phyloP scores from a whole-genome alignment of 202 grass and related monocot genomes.

The Cymbopogon flexuosus region DNA sequence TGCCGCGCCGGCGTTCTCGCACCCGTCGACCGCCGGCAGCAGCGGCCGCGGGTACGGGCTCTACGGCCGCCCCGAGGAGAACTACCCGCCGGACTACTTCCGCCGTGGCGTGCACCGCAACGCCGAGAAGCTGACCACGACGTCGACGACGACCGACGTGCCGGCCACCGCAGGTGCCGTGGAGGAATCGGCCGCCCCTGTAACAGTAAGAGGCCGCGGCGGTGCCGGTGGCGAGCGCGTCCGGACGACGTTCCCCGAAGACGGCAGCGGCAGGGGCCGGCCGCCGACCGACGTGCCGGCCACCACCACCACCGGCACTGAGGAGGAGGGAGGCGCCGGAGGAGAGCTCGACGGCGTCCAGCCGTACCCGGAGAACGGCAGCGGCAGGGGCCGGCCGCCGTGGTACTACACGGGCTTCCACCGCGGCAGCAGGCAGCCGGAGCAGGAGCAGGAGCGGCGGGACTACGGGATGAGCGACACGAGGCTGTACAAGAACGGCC shows the following conservation, averaged over 20 bases:
- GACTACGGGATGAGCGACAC: slow-evolving; percentile 58
- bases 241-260: background rate
- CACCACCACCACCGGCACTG: background rate
- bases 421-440: background rate
- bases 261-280: slow-evolving; percentile 40
- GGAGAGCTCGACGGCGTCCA: background rate
- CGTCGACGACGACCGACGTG: background rate
- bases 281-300: slow-evolving; percentile 24
- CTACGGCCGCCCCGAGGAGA: slow-evolving; percentile 47
- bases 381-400: slow-evolving; percentile 41
- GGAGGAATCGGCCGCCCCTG: background rate
- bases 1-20: slow-evolving; percentile 16
- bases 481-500: slow-evolving; percentile 50
- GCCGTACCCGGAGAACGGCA: slow-evolving; percentile 28
- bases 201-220: background rate
- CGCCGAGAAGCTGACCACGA: slow-evolving; percentile 40
- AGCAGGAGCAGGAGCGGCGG: background rate
- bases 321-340: background rate
- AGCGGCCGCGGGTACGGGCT: slow-evolving; percentile 43
- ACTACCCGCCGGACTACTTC: slow-evolving; percentile 46
- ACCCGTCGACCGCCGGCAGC: slow-evolving; percentile 23
- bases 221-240: background rate
- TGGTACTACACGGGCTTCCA: slow-evolving; percentile 5
- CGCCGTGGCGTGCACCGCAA: slow-evolving; percentile 53
- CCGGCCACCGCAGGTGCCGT: background rate